A percentile compares a stretch with the other conserved stretches of the same genome.
phyloP scores from a whole-genome alignment of 805 yeast genomes.

The Ogataea paradorogensis region DNA sequence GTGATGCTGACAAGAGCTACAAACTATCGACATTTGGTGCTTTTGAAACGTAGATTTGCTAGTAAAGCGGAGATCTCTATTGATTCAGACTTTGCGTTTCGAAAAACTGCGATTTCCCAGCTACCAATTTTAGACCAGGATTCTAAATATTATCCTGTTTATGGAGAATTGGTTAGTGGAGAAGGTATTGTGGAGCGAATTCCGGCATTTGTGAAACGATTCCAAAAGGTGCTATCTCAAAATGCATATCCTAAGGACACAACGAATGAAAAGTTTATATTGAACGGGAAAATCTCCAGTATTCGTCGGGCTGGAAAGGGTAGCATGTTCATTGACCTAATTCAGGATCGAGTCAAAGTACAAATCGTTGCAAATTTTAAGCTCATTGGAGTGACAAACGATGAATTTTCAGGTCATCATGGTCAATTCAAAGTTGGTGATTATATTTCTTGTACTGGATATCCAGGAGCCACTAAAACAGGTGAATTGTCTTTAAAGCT shows the following conservation, averaged over 20 bases:
- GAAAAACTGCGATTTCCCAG: constrained; percentile 22
- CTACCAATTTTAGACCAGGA: constrained; percentile 21
- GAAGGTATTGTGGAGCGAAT: constrained; percentile 30
- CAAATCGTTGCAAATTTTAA: constrained; percentile 63
- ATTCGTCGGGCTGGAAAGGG: constrained; percentile 68
- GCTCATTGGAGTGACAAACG: constrained; percentile 39
- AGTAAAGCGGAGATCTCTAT: constrained; percentile 17
- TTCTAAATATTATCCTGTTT: constrained; percentile 26
- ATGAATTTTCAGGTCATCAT: constrained; percentile 41
- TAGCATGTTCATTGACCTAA: constrained; percentile 63
- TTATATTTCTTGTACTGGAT: constrained; percentile 60
- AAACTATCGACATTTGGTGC: not conserved
- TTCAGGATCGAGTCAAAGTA: constrained; percentile 54
- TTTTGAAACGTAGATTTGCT: not conserved
- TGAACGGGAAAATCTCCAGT: constrained; percentile 57
- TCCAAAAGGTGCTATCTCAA: constrained; percentile 21
- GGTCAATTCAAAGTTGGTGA: constrained; percentile 66
- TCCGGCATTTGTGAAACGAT: constrained; percentile 38
- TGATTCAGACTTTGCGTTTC: constrained; percentile 34
- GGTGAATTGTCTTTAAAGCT: constrained; percentile 77
- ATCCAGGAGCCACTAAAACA: constrained; percentile 69
- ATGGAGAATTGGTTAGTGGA: constrained; percentile 8
- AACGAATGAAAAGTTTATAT: constrained; percentile 21
- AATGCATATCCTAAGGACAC: constrained; percentile 23
- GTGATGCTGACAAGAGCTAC: not conserved